Evolutionary conservation across 176 grass and related monocot species (phyloP).

Genomic region (Hordeum marinum): DNA sequence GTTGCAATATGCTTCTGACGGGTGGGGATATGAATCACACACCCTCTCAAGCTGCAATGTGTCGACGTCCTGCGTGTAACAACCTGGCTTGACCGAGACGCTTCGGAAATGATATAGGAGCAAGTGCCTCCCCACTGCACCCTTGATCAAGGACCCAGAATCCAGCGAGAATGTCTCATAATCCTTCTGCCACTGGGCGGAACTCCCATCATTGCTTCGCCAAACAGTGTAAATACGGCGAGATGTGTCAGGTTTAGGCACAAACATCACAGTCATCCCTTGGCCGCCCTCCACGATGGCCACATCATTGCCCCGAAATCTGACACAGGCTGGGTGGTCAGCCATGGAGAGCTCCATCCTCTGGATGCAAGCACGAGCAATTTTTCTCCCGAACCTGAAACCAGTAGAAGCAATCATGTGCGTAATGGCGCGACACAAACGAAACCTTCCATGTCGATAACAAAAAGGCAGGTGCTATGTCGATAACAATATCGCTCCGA

Average conservation of each 20-base stretch:
- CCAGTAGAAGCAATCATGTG: not conserved
- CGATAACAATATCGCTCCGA: not conserved
- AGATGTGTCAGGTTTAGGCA: not conserved
- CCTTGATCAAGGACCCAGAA: not conserved
- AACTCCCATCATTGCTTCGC: not conserved
- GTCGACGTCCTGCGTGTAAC: not conserved
- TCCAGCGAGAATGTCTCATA: not conserved
- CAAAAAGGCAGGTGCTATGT: not conserved
- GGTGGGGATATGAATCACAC: not conserved
- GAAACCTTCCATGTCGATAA: not conserved
- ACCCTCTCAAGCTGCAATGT: not conserved
- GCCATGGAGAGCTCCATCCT: not conserved
- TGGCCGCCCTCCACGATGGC: not conserved
- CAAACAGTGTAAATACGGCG: not conserved
- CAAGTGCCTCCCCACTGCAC: not conserved
- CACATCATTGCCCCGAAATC: not conserved
- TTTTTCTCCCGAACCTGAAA: not conserved
- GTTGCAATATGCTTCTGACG: not conserved
- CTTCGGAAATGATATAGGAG: not conserved
- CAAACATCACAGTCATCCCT: not conserved
- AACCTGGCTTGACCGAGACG: not conserved
- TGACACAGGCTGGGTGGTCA: not conserved
- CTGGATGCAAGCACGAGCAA: not conserved
- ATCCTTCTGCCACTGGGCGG: not conserved
- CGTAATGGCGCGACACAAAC: not conserved